phyloP scores from a whole-genome alignment of 2,329 filamentous ascomycete species.

The Thermoascus crustaceus region DNA sequence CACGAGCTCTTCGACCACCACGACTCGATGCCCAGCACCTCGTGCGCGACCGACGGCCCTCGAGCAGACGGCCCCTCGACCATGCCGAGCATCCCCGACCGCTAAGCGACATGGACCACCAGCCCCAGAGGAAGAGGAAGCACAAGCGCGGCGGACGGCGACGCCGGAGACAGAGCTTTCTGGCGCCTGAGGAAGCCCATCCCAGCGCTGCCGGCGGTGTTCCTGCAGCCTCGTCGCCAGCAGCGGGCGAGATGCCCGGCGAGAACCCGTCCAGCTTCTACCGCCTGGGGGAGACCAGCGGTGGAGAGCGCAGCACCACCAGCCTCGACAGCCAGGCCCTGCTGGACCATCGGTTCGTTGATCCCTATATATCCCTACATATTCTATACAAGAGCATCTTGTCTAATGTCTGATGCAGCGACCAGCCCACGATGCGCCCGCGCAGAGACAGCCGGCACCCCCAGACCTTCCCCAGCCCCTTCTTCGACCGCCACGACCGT shows the following conservation, averaged over 20 bases:
- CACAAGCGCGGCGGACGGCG: conserved; percentile 69
- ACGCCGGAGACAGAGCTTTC: conserved; percentile 80
- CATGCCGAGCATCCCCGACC: conserved; percentile 5
- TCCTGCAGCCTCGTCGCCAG: conserved; percentile 19
- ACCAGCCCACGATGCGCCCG: conserved; percentile 55
- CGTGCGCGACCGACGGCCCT: not conserved
- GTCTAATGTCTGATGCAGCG: conserved; percentile 32
- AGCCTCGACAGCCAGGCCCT: conserved; percentile 85
- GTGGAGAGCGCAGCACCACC: conserved; percentile 63
- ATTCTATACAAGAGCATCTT: too few relatives aligned
- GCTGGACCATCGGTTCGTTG: conserved; percentile 68
- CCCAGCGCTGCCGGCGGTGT: conserved; percentile 43
- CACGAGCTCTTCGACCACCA: too few relatives aligned
- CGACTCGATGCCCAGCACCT: too few relatives aligned
- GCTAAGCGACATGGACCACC: conserved; percentile 15
- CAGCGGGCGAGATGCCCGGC: conserved; percentile 17
- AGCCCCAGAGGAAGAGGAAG: conserved; percentile 46
- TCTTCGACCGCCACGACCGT: too few relatives aligned
- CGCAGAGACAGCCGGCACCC: conserved; percentile 47
- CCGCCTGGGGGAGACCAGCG: conserved; percentile 38
- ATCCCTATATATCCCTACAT: not conserved
- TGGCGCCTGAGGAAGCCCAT: conserved; percentile 52
- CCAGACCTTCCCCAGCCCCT: conserved; percentile 34
- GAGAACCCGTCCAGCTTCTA: conserved; percentile 45
- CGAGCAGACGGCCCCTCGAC: not conserved